These are phyloP conservation scores for Aspergillus sp. DNA, from an alignment of 2,329 filamentous ascomycete genomes.

Conservation along the genomic window DNA sequence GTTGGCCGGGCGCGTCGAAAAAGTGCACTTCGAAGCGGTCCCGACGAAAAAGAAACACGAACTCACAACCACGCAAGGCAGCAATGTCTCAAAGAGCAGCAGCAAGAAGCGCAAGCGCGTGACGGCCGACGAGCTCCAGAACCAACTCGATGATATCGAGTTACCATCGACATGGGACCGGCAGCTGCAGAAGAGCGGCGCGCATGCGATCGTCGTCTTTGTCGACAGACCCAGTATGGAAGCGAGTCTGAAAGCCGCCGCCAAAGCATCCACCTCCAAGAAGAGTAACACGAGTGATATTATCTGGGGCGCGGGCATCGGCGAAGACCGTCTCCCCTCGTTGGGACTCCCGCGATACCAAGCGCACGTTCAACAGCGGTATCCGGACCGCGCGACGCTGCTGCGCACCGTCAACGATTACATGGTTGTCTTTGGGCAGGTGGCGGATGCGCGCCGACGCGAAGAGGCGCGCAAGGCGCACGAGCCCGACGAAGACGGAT, in stretches of 20 bases:
- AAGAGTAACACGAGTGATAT: constrained; percentile 51
- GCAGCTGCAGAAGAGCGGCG: constrained; percentile 61
- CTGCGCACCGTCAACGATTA: constrained; percentile 72
- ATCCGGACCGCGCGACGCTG: constrained; percentile 59
- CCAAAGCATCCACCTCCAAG: constrained; percentile 45
- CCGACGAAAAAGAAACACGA: constrained; percentile 30
- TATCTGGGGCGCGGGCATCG: constrained; percentile 58
- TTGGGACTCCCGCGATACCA: constrained; percentile 47
- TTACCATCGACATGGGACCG: constrained; percentile 69
- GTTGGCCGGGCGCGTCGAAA: constrained; percentile 69
- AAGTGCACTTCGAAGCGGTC: constrained; percentile 60
- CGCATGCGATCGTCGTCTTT: constrained; percentile 71
- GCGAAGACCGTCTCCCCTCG: constrained; percentile 45
- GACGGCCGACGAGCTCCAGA: constrained; percentile 41
- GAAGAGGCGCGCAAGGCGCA: constrained; percentile 58
- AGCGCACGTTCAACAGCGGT: constrained; percentile 64
- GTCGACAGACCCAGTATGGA: constrained; percentile 75
- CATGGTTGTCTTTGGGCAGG: constrained; percentile 67
- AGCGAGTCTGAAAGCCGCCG: constrained; percentile 66
- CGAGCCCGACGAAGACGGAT: constrained; percentile 88
- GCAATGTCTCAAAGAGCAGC: constrained; percentile 21
- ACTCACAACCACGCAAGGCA: constrained; percentile 12
- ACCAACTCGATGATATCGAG: constrained; percentile 51
- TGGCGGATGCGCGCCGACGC: constrained; percentile 57
- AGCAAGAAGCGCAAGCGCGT: constrained; percentile 50